Evolutionary conservation across 805 yeast species (phyloP).

Genomic region (Cyberlindnera saturnus): DNA sequence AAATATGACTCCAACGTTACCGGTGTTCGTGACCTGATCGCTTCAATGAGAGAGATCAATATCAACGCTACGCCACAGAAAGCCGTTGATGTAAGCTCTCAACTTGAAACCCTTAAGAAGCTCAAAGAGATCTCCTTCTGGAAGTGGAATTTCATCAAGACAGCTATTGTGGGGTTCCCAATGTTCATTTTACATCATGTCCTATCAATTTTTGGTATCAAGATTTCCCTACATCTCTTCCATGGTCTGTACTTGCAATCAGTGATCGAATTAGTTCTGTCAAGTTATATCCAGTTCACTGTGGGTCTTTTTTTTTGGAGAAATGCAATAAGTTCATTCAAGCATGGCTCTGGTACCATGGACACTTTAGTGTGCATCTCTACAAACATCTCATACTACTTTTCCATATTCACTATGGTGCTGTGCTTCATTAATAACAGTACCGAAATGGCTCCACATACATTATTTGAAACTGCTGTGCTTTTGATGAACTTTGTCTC

Average conservation of each 20-base stretch:
- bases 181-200: conserved; percentile 46
- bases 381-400: conserved; percentile 69
- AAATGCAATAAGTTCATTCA: conserved; percentile 59
- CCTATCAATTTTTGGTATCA: conserved; percentile 33
- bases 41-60: conserved; percentile 44
- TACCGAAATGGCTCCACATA: conserved; percentile 46
- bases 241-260: conserved; percentile 64
- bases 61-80: conserved; percentile 44
- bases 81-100: conserved; percentile 55
- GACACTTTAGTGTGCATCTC: conserved; percentile 84
- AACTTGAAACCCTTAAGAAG: conserved; percentile 61
- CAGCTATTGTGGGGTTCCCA: conserved; percentile 58
- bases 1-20: conserved; percentile 41
- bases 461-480: conserved; percentile 78
- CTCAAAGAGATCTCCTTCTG: conserved; percentile 69
- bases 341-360: conserved; percentile 79
- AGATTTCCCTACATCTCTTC: conserved; percentile 25
- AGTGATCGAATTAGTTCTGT: conserved; percentile 49
- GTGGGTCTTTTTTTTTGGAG: conserved; percentile 65
- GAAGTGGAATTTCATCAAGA: conserved; percentile 47
- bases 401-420: conserved; percentile 61
- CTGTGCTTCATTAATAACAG: conserved; percentile 39
- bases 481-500: conserved; percentile 83
- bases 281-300: conserved; percentile 50
- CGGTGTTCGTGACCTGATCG: conserved; percentile 63